These are phyloP conservation scores for Leccinum griseonigrum DNA, from an alignment of 1,284 basidiomycete species.

Conservation along the genomic window DNA sequence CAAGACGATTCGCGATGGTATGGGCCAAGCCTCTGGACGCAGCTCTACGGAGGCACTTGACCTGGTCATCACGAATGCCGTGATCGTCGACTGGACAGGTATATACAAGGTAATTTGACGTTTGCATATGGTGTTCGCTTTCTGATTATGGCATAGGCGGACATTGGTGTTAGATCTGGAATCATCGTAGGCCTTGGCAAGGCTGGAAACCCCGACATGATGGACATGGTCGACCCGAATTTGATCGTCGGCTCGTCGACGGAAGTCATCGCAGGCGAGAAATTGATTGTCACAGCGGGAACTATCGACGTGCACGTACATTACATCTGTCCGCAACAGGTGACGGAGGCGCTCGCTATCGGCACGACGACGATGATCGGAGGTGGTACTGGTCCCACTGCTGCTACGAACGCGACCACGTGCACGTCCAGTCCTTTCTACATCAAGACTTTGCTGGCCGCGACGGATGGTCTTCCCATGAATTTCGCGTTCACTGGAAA, in stretches of 20 bases:
- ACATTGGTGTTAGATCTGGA: slow-evolving; percentile 91
- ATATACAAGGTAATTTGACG: slow-evolving; percentile 77
- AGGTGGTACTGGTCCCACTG: slow-evolving; percentile 91
- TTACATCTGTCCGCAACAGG: slow-evolving; percentile 93
- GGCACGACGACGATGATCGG: slow-evolving; percentile 89
- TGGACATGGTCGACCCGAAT: slow-evolving; percentile 75
- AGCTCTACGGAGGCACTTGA: slow-evolving; percentile 75
- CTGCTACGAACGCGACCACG: slow-evolving; percentile 88
- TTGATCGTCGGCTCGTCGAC: slow-evolving; percentile 87
- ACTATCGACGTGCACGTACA: slow-evolving; percentile 91
- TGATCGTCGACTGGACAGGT: slow-evolving; percentile 94
- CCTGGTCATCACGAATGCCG: slow-evolving; percentile 91
- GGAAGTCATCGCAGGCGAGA: slow-evolving; percentile 94
- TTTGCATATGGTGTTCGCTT: not conserved
- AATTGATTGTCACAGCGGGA: slow-evolving; percentile 91
- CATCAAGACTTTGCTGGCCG: slow-evolving; percentile 83
- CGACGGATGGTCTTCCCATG: slow-evolving; percentile 86
- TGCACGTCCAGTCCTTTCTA: slow-evolving; percentile 91
- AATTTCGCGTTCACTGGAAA: slow-evolving; percentile 95
- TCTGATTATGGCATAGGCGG: slow-evolving; percentile 60
- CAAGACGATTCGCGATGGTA: slow-evolving; percentile 93
- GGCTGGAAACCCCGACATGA: slow-evolving; percentile 94
- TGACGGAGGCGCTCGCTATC: slow-evolving; percentile 65
- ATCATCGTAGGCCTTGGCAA: slow-evolving; percentile 90
- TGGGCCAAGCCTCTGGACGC: slow-evolving; percentile 88